Percentiles rank a stretch among this genome's conserved stretches.
These are phyloP conservation scores for Antrodiella citrinella DNA, from an alignment of 768 basidiomycete species.

Conservation along the genomic window DNA sequence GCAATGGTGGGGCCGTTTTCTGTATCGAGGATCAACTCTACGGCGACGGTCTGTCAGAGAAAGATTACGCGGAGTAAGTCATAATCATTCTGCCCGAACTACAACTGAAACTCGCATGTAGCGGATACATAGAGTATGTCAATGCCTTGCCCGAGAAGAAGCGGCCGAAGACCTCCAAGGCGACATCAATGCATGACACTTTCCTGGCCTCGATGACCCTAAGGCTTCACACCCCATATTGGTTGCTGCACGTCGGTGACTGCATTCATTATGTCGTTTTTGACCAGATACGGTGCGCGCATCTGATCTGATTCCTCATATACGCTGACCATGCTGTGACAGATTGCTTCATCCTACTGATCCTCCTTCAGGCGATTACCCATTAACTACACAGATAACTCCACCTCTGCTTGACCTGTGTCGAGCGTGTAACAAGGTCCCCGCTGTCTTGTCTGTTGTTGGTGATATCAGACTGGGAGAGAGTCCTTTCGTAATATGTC, in stretches of 20 bases:
- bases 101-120: conserved; percentile 17
- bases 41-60: conserved; percentile 37
- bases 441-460: conserved; percentile 58
- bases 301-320: neutral
- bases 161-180: conserved; percentile 25
- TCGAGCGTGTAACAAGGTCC: conserved; percentile 60
- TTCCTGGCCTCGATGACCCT: conserved; percentile 46
- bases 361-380: conserved; percentile 46
- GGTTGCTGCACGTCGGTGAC: conserved; percentile 72
- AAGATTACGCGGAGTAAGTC: conserved; percentile 56
- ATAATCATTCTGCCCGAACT: conserved; percentile 3
- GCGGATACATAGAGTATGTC: conserved; percentile 38
- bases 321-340: conserved; percentile 2
- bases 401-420: conserved; percentile 57
- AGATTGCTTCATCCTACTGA: conserved; percentile 59
- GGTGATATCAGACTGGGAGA: conserved; percentile 72
- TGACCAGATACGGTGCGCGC: conserved; percentile 58
- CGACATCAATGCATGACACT: conserved; percentile 39
- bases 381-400: conserved; percentile 57
- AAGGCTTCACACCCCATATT: conserved; percentile 70
- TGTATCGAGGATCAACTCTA: conserved; percentile 55
- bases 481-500: conserved; percentile 69
- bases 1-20: conserved; percentile 37
- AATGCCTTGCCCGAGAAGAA: conserved; percentile 26
- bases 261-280: conserved; percentile 77